phyloP scores from a whole-genome alignment of 495 filamentous ascomycete genomes.

The Aspergillus asperescens region DNA sequence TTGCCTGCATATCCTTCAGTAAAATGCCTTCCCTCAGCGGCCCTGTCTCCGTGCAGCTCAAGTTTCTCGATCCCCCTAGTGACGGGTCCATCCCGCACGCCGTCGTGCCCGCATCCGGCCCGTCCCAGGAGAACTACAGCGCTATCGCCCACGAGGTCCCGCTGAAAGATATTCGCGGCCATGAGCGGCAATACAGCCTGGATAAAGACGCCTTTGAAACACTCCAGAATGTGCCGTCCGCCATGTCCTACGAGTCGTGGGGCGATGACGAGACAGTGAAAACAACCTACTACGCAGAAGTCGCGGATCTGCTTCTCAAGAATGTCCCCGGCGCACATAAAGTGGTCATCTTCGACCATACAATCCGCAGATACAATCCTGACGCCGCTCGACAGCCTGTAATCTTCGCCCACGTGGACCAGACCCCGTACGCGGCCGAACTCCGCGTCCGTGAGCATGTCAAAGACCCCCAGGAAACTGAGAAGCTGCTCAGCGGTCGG shows the following conservation, averaged over 20 bases:
- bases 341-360: constrained; percentile 83
- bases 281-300: constrained; percentile 72
- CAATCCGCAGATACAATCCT: constrained; percentile 61
- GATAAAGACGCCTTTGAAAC: constrained; percentile 68
- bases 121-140: constrained; percentile 51
- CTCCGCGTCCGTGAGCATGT: constrained; percentile 61
- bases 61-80: constrained; percentile 59
- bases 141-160: constrained; percentile 39
- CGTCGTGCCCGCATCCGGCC: constrained; percentile 58
- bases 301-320: constrained; percentile 59
- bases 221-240: constrained; percentile 42
- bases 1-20: neutral
- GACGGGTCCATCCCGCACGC: constrained; percentile 61
- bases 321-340: constrained; percentile 56
- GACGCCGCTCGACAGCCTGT: constrained; percentile 58
- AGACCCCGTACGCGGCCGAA: constrained; percentile 57
- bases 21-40: constrained; percentile 34
- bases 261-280: constrained; percentile 56
- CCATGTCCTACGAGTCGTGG: constrained; percentile 50
- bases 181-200: constrained; percentile 57
- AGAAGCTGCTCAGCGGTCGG: constrained; percentile 53
- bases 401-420: constrained; percentile 72
- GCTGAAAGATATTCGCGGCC: constrained; percentile 61
- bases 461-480: constrained; percentile 50
- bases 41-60: constrained; percentile 54